Base-by-base conservation (phyloP, 129 eudicot species). In the Cynara cardunculus region DNA sequence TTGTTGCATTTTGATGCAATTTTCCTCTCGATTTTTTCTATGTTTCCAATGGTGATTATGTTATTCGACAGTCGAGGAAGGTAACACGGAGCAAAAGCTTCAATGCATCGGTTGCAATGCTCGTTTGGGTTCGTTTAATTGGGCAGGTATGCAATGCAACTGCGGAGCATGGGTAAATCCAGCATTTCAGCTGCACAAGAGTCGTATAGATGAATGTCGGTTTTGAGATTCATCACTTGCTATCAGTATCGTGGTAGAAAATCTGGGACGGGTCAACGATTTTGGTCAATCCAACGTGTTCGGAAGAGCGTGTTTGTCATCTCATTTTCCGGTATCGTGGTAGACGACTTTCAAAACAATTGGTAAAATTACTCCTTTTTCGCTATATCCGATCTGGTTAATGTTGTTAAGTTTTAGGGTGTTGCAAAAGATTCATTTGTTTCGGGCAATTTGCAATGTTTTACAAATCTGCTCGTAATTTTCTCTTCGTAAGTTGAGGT, bases 91-190 rank as follows among this genome's bases (percentile, higher is more conserved):
- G 44, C 89, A 90, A 70, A 91, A 91, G 91, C 91, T 94, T 53
- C 90, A 88, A 67, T 91, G 97, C 87, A 76, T 91, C 32, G 97
- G 95, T 65, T 94, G 98, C 86, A 91, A 91, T 56, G 86, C 90
- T 7, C 90, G 97, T 44, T 81, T 91, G 84, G 97, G 94, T 77
- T 87, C 89, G 2, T 94, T 94, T 86, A 88, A 87, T 68, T 94
- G 98, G 97, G 88, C 93, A 37, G 97, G 98, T n/a, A 88, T 91
- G 91, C 97, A 90, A 70, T 91, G 95, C 89, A 94, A 85, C 78
- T 94, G 97, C 24, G 98, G 98, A 44, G 84, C 93, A 16, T 94
- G 97, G 98, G 88, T 94, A 69, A 88, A 73, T 88, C 98, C 98
- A 68, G 97, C 97, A 39, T 94, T 94, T 85, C 96, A 90, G 88